phyloP scores from a whole-genome alignment of 139 green algal species.

The Picochlorum sp. region DNA sequence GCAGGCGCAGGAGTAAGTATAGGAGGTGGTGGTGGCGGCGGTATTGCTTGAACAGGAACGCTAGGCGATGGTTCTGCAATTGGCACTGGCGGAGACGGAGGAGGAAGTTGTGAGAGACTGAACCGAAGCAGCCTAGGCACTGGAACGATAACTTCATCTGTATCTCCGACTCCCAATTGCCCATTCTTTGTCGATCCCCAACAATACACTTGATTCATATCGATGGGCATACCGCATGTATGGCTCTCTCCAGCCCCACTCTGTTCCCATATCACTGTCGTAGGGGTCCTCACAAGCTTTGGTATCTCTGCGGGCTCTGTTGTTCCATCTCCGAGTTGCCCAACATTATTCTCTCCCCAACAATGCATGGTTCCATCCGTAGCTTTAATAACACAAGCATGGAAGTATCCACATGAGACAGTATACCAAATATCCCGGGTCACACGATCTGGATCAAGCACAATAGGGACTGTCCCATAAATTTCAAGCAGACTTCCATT shows the following conservation, averaged over 20 bases:
- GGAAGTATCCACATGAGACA: neutral
- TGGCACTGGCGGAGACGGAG: neutral
- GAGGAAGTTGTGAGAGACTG: neutral
- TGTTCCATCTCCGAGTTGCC: constrained; percentile 3
- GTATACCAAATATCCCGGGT: neutral
- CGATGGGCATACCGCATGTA: neutral
- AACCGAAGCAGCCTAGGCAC: neutral
- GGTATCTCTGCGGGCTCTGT: neutral
- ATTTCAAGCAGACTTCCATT: neutral
- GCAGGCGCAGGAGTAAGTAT: neutral
- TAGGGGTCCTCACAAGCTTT: neutral
- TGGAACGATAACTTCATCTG: neutral
- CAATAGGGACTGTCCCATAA: neutral
- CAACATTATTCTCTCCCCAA: constrained; percentile 1
- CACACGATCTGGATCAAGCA: neutral
- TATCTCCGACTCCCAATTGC: neutral
- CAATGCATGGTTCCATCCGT: neutral
- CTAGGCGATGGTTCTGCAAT: neutral
- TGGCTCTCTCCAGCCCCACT: neutral
- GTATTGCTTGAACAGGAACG: neutral
- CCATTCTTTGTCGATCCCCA: neutral
- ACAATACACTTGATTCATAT: neutral
- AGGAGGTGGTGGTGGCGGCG: neutral
- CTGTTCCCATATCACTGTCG: neutral
- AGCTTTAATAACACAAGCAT: neutral